Base-by-base conservation (phyloP, 495 filamentous ascomycete genomes). In the Evernia prunastri region DNA sequence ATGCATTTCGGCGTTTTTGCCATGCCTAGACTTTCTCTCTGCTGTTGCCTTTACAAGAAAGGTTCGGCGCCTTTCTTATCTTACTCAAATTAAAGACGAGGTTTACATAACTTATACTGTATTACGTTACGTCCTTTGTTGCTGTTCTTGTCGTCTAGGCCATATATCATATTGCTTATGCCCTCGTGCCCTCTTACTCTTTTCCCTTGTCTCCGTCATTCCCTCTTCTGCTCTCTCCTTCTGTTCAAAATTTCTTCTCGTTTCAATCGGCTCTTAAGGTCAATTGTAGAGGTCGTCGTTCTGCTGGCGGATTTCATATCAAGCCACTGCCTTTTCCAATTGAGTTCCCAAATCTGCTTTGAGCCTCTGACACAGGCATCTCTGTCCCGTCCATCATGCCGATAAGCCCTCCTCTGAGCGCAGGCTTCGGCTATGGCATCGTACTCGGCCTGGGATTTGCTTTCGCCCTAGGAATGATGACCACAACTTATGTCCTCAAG, bases 351-450 rank as follows among this genome's bases (percentile, higher is more conserved):
- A 37, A 27, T 29, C 7, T 31, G 13, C 18, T 27, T 15, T 37
- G 40, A 23, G 5, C 33, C 6, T 53, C n/a, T 31, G 5, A 17
- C 3, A 36, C 23, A 39, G 7, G 27, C 45, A 29, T 25, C 49
- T 53, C n/a, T 33, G 39, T 35, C 5, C 42, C 58, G 11, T 20
- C 23, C 25, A 68, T 39, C 7, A 71, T 71, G 69, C 67, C 69
- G 25, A 67, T 63, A 17, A 40, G 47, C 23, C 67, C 87, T 27
- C 85, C 89, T 9, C 79, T 94, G 29, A 79, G 77, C 61, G 82
- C 88, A 70, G 86, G 82, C 53, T 88, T 87, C 70, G 90, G 90
- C 68, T 94, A 93, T 84, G 90, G 89, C 63, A 88, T 95, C 71
- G 87, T 93, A 62, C 75, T 93, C 18, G 89, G 89, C n/a, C 75